Percentiles rank a stretch among this genome's conserved stretches.
These are phyloP conservation scores for Blastocladiella britannica DNA, from an alignment of 192 early-diverging fungal species.

Conservation along the genomic window DNA sequence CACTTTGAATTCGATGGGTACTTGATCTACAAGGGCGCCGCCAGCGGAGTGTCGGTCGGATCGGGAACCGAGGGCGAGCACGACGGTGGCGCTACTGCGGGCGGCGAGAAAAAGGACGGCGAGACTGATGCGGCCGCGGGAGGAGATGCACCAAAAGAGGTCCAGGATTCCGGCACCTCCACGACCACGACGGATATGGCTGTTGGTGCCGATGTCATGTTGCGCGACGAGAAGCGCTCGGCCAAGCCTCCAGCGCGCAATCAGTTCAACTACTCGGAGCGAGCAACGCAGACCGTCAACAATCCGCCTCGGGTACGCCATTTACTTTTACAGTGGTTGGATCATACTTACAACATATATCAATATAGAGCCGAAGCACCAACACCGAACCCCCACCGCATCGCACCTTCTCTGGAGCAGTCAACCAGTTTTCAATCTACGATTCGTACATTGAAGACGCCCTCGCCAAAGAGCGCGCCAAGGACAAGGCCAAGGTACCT, in stretches of 20 bases:
- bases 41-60: too few species aligned
- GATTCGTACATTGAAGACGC: constrained; percentile 40
- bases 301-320: constrained; percentile 29
- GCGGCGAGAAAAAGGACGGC: too few species aligned
- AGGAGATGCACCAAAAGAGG: too few species aligned
- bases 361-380: constrained; percentile 25
- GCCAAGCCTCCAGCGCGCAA: constrained; percentile 23
- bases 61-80: too few species aligned
- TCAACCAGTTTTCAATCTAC: constrained; percentile 41
- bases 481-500: constrained; percentile 30
- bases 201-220: not conserved
- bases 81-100: too few species aligned
- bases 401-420: constrained; percentile 23
- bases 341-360: constrained; percentile 2
- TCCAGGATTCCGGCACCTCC: too few species aligned
- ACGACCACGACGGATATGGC: too few species aligned
- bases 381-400: constrained; percentile 42
- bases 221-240: constrained; percentile 18
- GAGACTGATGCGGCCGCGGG: too few species aligned
- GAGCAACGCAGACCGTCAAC: constrained; percentile 35
- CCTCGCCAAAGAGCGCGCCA: constrained; percentile 30
- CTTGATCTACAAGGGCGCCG: constrained; percentile 1
- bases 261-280: constrained; percentile 41
- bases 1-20: constrained; percentile 47
- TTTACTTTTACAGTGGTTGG: constrained; percentile 1